Percentiles rank a stretch among this genome's conserved stretches.
Evolutionary conservation across 140 eudicot genomes (phyloP).

Genomic region (Erigeron philadelphicus): DNA sequence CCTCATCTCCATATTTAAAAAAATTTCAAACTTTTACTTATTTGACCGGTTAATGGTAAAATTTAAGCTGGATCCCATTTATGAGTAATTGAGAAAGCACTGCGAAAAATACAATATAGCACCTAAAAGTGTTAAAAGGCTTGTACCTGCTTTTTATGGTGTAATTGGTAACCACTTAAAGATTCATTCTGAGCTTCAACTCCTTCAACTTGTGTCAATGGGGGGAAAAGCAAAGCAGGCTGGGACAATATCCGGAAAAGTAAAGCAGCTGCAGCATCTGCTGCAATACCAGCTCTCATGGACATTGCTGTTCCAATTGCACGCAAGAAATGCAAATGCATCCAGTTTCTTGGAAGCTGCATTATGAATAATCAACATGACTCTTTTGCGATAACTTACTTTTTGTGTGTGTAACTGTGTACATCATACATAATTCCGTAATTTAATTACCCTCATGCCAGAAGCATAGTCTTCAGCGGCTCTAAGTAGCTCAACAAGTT

Average conservation of each 20-base stretch:
- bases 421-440: neutral
- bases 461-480: conserved; percentile 98
- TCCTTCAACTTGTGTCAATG: conserved; percentile 83
- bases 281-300: conserved; percentile 92
- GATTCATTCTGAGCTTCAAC: conserved; percentile 56
- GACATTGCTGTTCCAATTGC: conserved; percentile 99
- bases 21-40: no score
- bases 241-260: conserved; percentile 89
- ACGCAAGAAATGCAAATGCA: conserved; percentile 95
- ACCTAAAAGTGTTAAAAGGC: conserved; percentile 13
- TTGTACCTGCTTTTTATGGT: conserved; percentile 60
- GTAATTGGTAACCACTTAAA: conserved; percentile 45
- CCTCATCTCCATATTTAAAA: no score
- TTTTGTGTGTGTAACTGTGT: neutral
- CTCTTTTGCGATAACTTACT: conserved; percentile 6
- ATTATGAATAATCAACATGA: conserved; percentile 29
- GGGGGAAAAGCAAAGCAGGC: conserved; percentile 94
- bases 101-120: neutral
- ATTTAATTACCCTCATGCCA: conserved; percentile 80
- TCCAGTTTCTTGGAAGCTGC: conserved; percentile 95
- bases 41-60: no score
- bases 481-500: conserved; percentile 89
- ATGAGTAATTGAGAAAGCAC: neutral
- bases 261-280: conserved; percentile 98
- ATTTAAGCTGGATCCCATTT: no score